A percentile compares a stretch with the other conserved stretches of the same genome.
Evolutionary conservation across 2,329 filamentous ascomycete genomes (phyloP).

Genomic region (Aureobasidium sp.): DNA sequence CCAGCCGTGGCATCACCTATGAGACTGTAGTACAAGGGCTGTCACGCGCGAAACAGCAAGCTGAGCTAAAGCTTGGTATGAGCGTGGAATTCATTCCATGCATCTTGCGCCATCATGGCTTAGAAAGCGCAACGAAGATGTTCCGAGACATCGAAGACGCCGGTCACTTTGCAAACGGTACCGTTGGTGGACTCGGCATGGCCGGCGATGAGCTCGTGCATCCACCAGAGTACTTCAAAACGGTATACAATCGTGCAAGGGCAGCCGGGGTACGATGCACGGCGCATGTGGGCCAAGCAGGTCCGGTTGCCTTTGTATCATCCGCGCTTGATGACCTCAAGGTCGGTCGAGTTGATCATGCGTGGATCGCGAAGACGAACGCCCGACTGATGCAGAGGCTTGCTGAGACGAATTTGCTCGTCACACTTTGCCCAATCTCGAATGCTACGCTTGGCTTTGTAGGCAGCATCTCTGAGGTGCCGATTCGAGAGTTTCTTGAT

Average conservation of each 20-base stretch:
- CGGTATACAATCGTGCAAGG: not conserved
- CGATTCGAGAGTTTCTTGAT: constrained; percentile 1
- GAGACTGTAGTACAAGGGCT: constrained; percentile 15
- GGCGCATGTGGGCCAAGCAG: constrained; percentile 7
- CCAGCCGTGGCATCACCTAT: constrained; percentile 11
- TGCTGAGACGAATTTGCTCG: constrained; percentile 4
- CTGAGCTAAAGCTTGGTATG: constrained; percentile 14
- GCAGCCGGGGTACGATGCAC: constrained; percentile 2
- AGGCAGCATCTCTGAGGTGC: not conserved
- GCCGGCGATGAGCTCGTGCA: constrained; percentile 13
- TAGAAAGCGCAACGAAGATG: not conserved
- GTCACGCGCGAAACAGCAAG: constrained; percentile 14
- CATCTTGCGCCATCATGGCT: constrained; percentile 15
- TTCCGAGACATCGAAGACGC: not conserved
- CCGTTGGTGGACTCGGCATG: constrained; percentile 8
- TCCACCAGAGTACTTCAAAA: constrained; percentile 8
- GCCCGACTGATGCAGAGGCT: constrained; percentile 3
- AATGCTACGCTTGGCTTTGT: constrained; percentile 10
- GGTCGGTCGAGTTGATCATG: constrained; percentile 7
- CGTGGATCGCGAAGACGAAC: constrained; percentile 8
- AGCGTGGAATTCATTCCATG: constrained; percentile 16
- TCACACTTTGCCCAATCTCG: constrained; percentile 13
- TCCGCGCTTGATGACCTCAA: not conserved
- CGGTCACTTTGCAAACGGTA: constrained; percentile 1
- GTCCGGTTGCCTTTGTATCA: not conserved